phyloP scores from a whole-genome alignment of 352 stramenopile genomes.

The Phytopythium montanum region DNA sequence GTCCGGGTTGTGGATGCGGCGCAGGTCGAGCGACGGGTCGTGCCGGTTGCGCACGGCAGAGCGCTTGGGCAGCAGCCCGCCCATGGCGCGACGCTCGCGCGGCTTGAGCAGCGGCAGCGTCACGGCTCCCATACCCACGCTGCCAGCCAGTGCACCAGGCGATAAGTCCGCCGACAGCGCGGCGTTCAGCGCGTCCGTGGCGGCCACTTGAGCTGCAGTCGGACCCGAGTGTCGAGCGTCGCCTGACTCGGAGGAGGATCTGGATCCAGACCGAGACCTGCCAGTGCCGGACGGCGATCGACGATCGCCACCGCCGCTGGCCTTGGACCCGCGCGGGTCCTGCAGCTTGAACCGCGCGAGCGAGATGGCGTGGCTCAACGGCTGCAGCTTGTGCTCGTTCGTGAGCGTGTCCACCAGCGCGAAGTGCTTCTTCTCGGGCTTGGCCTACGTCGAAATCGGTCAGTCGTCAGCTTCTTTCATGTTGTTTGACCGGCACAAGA shows the following conservation, averaged over 20 bases:
- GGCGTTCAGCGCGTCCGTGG: neutral
- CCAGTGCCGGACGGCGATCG: neutral
- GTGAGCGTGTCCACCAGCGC: slow-evolving; percentile 50
- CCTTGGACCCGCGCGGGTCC: slow-evolving; percentile 8
- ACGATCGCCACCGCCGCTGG: neutral
- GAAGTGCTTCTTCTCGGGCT: slow-evolving; percentile 53
- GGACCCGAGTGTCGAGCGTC: neutral
- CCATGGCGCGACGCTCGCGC: slow-evolving; percentile 58
- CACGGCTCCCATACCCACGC: slow-evolving; percentile 28
- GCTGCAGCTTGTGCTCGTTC: slow-evolving; percentile 35
- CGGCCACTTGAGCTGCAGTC: neutral
- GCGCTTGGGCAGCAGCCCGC: slow-evolving; percentile 60
- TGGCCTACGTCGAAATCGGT: slow-evolving; percentile 22
- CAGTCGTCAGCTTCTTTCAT: neutral
- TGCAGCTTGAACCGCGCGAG: slow-evolving; percentile 43
- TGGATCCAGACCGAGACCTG: neutral
- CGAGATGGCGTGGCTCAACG: slow-evolving; percentile 53
- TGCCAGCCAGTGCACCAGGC: slow-evolving; percentile 22
- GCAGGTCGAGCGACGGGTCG: slow-evolving; percentile 62
- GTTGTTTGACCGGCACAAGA: neutral
- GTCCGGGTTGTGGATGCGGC: slow-evolving; percentile 64
- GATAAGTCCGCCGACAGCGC: neutral
- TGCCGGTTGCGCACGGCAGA: slow-evolving; percentile 58
- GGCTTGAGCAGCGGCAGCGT: slow-evolving; percentile 50
- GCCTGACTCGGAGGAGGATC: neutral